Base-by-base conservation (phyloP, 129 eudicot species). In the Pittosporum tobira region DNA sequence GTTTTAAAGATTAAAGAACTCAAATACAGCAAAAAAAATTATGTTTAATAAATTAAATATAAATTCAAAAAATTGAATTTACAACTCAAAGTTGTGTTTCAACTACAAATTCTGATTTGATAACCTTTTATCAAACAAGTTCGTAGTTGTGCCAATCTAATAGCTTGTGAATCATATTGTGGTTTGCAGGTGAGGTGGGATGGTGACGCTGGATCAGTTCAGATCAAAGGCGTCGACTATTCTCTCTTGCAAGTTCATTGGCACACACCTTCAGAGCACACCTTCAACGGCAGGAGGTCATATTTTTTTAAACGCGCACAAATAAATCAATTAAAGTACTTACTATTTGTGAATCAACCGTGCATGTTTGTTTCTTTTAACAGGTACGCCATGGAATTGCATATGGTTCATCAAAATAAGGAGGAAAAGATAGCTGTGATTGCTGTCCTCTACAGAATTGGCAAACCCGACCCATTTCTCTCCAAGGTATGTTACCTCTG, bases 211-310 rank as follows among this genome's bases (percentile, higher is more conserved):
- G 82, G 88, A 38, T 70, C 63, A 16, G 60, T 74, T 53, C 51
- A 37, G n/a, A 77, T 77, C 44, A 67, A 64, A n/a, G 73, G 71
- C 23, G 50, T 57, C 1, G 55, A 73, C 23, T 81, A 69, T 25
- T 48, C 51, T 21, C 77, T 81, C 15, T 68, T 52, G 29, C 77
- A 77, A 59, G 79, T 74, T 10, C 88, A 81, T 25, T 77, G 88
- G 83, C 88, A 81, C 59, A 59, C 80, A 6, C 78, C 83, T 69
- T 77, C 88, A 0, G 88, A 81, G 77, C 83, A 81, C 62, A 36
- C 81, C 43, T 30, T 81, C 65, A 59, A 73, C 45, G 88, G 88
- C 74, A 52, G 73, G 58, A 71, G 85, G 27, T 48, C 19, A 6
- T 18, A 19, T 13, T 0, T 44, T 3, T 28, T 24, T 31, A 60